Evolutionary conservation across 2,329 filamentous ascomycete genomes (phyloP), one percentile per base, ranked within the genome.

Genomic region (Hypoxylon sp.): DNA sequence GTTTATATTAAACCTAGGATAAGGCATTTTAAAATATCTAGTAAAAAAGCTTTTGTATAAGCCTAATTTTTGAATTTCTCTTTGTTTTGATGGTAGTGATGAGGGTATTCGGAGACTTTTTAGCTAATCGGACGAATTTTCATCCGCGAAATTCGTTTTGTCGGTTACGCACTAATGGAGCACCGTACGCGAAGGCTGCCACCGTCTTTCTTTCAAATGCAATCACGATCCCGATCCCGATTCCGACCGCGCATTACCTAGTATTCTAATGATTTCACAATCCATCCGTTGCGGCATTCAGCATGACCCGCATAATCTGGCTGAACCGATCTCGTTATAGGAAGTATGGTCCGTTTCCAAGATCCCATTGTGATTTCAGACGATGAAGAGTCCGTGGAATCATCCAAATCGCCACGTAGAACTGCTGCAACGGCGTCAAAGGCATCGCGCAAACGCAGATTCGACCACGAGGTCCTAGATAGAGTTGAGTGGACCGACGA

Each of bases 401-500:
- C 70, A 42, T 73, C 67, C 1, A 67, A 70, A n/a, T 64, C 56
- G 14, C 64, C 70, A 24, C 42, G 24, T 22, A 61, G 54, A n/a
- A 49, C 63, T n/a, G 28, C n/a, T 30, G 20, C 46, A 9, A 9
- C 33, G 6, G 50, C 40, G 22, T 55, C 57, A 8, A 33, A 16
- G 3, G 24, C 28, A 22, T 44, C 65, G 2, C 60, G 16, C 3
- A 75, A 76, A 66, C 73, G 73, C 44, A 76, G 75, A 56, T 30
- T 66, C 11, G 36, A 66, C 3, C 14, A 52, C 0, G 40, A 65
- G 32, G 26, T 54, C 1, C 26, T 53, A 9, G 51, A 61, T 11
- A 57, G 68, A 18, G 63, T 73, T 48, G 68, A 70, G 57, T 76
- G 72, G 73, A 74, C 69, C 30, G 74, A 76, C 33, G 74, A 76